phyloP scores from a whole-genome alignment of 805 yeast species.

The Starmerella floris region DNA sequence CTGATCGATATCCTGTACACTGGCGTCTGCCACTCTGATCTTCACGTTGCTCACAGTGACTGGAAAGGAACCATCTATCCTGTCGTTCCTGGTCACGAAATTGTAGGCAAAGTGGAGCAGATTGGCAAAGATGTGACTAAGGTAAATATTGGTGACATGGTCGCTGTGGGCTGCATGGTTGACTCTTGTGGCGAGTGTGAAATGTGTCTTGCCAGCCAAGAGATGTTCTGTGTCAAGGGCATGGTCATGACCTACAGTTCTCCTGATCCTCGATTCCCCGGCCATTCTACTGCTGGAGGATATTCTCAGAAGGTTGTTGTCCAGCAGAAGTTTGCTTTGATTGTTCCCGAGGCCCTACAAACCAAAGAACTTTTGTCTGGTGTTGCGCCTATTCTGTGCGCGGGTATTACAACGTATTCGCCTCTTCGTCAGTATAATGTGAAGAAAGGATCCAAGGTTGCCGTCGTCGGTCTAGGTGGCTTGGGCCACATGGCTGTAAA shows the following conservation, averaged over 20 bases:
- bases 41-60: constrained; percentile 38
- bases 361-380: constrained; percentile 31
- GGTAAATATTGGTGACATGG: constrained; percentile 54
- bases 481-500: constrained; percentile 50
- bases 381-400: constrained; percentile 67
- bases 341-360: constrained; percentile 44
- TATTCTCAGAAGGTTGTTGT: constrained; percentile 26
- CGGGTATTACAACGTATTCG: constrained; percentile 60
- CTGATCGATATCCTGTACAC: constrained; percentile 19
- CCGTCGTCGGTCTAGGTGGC: constrained; percentile 53
- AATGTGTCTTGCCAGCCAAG: constrained; percentile 43
- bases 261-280: constrained; percentile 39
- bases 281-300: constrained; percentile 41
- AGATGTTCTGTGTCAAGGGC: constrained; percentile 40
- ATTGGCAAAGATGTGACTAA: constrained; percentile 44
- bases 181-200: constrained; percentile 48
- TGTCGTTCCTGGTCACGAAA: constrained; percentile 40
- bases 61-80: constrained; percentile 35
- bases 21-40: constrained; percentile 47
- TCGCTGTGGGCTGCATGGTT: constrained; percentile 66
- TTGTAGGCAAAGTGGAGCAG: constrained; percentile 28
- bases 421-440: constrained; percentile 41
- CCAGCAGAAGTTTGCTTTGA: constrained; percentile 49
- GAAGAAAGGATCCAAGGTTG: constrained; percentile 41
- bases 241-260: constrained; percentile 39